Base-by-base conservation (phyloP, 2,329 filamentous ascomycete genomes). In the Colletotrichum sidae region DNA sequence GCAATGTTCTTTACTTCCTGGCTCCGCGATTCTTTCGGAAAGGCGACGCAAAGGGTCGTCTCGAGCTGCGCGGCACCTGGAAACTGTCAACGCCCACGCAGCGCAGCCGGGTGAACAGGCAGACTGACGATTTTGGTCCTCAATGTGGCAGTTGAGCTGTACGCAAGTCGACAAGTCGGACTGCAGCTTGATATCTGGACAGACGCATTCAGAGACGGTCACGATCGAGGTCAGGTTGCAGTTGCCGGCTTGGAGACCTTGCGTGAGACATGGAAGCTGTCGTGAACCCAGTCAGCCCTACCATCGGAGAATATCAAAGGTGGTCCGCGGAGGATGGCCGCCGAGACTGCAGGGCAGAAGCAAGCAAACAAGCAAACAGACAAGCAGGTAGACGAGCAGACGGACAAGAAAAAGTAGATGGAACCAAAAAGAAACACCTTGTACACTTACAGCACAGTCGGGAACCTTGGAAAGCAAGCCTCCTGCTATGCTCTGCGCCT, bases 1-100 rank as follows among this genome's bases (percentile, higher is more conserved):
- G 73, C 72, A 38, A 74, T 72, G 15, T 71, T 72, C 57, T 64
- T 70, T 25, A 71, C 68, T n/a, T 70, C 65, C 2, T 42, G 42
- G 12, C 65, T 63, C 13, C 69, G 60, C 2, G 69, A 71, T 11
- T 70, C 64, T 33, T 68, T 69, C 3, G 70, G 68, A 11, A 69
- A 70, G 7, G 56, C 55, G 50, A 61, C 69, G 42, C 70, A 71
- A 13, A 71, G 62, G 4, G 34, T 50, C 9, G 49, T 59, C 49
- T 55, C 44, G 45, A 67, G 49, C 33, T 52, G 13, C 8, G 46
- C 54, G 10, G 64, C 34, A 17, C 53, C 64, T 67, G 15, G 6
- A 8, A 4, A 6, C 38, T 11, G 33, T 38, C n/a, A 25, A 9
- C 11, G 37, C 55, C 55, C 50, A 13, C 9, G 25, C 35, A 8